A percentile compares a stretch with the other conserved stretches of the same genome.
Conservation (phyloP, 1,284 basidiomycete genomes). For the Fomitopsis schrenkii region DNA sequence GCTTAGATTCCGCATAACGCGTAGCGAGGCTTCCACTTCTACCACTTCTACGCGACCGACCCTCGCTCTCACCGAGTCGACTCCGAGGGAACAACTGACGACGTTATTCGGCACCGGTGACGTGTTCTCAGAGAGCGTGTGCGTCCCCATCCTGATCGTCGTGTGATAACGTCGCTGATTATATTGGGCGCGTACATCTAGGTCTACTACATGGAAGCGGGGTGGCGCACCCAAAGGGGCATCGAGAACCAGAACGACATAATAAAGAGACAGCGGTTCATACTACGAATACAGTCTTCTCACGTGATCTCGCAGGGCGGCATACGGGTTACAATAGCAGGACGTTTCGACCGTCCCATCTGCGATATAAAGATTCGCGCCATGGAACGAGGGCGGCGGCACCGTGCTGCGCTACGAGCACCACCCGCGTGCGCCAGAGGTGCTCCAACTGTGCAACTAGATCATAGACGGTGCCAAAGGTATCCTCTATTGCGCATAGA, state of each 20-base stretch:
- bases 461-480: conserved; percentile 59
- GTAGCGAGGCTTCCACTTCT: too few relatives aligned
- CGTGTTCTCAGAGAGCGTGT: too few relatives aligned
- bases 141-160: too few relatives aligned
- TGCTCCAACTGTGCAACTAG: conserved; percentile 38
- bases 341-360: conserved; percentile 39
- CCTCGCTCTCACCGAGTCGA: too few relatives aligned
- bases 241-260: neutral
- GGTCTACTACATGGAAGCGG: neutral
- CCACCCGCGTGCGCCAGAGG: conserved; percentile 59
- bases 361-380: conserved; percentile 55
- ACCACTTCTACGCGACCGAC: too few relatives aligned
- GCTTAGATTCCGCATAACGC: neutral
- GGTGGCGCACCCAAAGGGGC: neutral
- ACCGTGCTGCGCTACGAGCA: conserved; percentile 15
- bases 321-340: conserved; percentile 39
- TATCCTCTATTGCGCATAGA: conserved; percentile 48
- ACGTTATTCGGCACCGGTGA: neutral
- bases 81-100: too few relatives aligned
- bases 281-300: neutral
- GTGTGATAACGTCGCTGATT: conserved; percentile 1
- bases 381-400: conserved; percentile 54
- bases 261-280: neutral
- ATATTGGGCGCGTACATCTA: neutral
- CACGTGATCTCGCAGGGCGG: neutral